Base-by-base conservation (phyloP, 805 yeast genomes). In the Pichia gijzeniarum region DNA sequence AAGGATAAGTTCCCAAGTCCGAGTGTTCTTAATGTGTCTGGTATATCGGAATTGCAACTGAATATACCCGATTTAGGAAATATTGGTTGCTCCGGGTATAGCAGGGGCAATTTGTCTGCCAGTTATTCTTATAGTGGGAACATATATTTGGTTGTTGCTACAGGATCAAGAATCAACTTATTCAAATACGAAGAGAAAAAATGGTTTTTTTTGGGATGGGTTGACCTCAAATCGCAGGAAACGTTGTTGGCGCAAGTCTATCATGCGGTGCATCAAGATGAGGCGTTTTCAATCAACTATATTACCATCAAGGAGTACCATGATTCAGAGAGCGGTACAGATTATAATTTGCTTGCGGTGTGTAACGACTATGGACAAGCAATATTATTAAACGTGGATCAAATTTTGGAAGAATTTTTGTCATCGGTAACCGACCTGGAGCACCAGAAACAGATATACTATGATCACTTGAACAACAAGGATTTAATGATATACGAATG, bases 281-380 rank as follows among this genome's bases (percentile, higher is more conserved):
- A 36, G 16, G 37, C 32, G 2, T 44, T 16, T 16, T n/a, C 40
- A 18, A 44, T 39, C 9, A 44, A 39, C 19, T 44, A 39, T 25
- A 8, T 39, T 12, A 39, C 41, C 17, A 31, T 39, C 14, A 30
- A 30, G n/a, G 13, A 28, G 8, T 30, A 19, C 30, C 13, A 9
- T 30, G 16, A 30, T n/a, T 5, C 5, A 27, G 21, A 27, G 13
- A 20, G 10, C 2, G 22, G 16, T 3, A 32, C 12, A 10, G 2
- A 5, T 5, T 34, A 22, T 20, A 32, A 36, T 31, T 17, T 36
- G 9, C 31, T 43, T 7, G 37, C 35, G 12, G 41, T 45, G 13
- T 43, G 39, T 3, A 40, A 41, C 38, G 48, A 45, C 18, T 40
- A 10, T 16, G 32, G 41, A 8, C 42, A 40, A 27, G 45, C 41